Base-by-base conservation (phyloP, 1,284 basidiomycete genomes). In the Malassezia brasiliensis region DNA sequence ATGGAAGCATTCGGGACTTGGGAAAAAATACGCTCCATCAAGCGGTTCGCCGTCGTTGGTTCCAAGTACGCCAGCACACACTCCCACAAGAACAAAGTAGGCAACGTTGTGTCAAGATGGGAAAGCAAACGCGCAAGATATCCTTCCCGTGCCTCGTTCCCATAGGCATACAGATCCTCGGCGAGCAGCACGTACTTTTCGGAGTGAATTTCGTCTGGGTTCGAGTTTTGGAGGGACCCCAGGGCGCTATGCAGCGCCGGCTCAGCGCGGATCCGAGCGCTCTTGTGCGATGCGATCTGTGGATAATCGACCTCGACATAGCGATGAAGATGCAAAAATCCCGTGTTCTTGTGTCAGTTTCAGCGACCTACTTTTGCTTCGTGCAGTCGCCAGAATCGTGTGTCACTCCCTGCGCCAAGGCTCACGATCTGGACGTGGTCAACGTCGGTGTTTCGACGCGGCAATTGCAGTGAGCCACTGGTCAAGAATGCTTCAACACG, bases 221-320 rank as follows among this genome's bases (percentile, higher is more conserved):
- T 28, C 8, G 2, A 4, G 7, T 25, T 10, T n/a, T 51, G 36
- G 2, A 32, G 20, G 11, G 19, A 9, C 7, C 36, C 52, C 14
- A 37, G 32, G 1, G 36, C 15, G 8, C 35, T 17, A 2, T 5
- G 17, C 8, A 56, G 39, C 31, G 44, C 15, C 22, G 30, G 6
- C 8, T 51, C 41, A 14, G n/a, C 17, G 5, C 38, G 79, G 61
- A 96, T 88, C 3, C 83, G 78, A 80, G 86, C 85, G 1, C 85
- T 84, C 78, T 98, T 98, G 66, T 82, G 83, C 11, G 79, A 80
- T 0, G 88, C 90, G 48, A 87, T 81, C 68, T 91, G 86, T 0
- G 83, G 79, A 67, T 96, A 93, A 76, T 98, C 93, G 22, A 96
- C 75, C 68, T 98, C 93, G 42, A 94, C 76, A 72, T 96, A 98